These are phyloP conservation scores for Ceratocystis colombiana DNA, from an alignment of 2,329 filamentous ascomycete genomes.

Conservation along the genomic window DNA sequence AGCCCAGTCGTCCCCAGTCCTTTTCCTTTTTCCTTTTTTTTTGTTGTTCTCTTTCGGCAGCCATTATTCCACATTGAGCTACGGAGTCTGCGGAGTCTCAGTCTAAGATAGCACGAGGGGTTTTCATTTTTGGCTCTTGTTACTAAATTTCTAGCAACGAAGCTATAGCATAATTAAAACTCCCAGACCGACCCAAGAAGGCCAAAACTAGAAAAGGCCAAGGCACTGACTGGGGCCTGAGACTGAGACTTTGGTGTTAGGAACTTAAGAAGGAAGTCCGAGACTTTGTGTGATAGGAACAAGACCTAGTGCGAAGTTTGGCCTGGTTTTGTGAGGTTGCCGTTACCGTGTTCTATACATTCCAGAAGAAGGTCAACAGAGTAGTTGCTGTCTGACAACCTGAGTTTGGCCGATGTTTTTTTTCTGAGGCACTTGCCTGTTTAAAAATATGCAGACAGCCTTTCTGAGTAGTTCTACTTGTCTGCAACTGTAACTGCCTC, in stretches of 20 bases:
- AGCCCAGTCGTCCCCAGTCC: neutral
- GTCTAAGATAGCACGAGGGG: neutral
- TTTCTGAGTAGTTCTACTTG: neutral
- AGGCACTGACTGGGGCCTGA: conserved; percentile 3
- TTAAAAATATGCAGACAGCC: conserved; percentile 12
- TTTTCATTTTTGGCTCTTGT: neutral
- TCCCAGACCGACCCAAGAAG: neutral
- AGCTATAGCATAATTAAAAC: neutral
- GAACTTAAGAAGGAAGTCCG: neutral
- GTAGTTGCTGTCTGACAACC: conserved; percentile 2
- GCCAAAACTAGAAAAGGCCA: neutral
- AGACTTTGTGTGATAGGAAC: neutral
- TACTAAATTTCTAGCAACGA: neutral
- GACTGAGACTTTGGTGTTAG: neutral
- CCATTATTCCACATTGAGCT: neutral
- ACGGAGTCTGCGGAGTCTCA: conserved; percentile 4
- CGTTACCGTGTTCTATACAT: neutral
- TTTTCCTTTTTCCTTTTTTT: neutral
- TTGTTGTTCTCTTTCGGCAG: neutral
- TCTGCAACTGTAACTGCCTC: neutral
- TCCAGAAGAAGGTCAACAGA: neutral
- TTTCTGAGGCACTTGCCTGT: neutral
- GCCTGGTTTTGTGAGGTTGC: neutral
- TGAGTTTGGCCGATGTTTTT: neutral
- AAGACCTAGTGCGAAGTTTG: neutral